Conservation (phyloP, 768 basidiomycete species). For the Rhodotorula taiwanensis region DNA sequence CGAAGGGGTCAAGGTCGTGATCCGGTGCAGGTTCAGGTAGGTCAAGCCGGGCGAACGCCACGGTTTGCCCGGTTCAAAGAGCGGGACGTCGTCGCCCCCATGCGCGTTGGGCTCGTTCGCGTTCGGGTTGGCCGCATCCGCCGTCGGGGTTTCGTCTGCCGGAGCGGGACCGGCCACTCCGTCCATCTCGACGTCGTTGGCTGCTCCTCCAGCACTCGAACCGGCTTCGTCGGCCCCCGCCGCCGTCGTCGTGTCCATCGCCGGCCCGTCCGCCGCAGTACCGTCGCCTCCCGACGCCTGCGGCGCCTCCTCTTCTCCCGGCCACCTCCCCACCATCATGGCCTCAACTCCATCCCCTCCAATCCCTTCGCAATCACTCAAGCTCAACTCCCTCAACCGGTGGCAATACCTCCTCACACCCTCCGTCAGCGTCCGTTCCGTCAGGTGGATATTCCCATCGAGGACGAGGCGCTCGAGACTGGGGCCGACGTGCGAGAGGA, state of each 20-base stretch:
- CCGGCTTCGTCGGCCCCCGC: too few relatives aligned
- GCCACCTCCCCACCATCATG: too few relatives aligned
- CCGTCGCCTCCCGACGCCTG: too few relatives aligned
- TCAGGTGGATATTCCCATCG: conserved; percentile 7
- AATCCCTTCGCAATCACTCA: not conserved
- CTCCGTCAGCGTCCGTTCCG: not conserved
- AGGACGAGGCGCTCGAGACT: conserved; percentile 29
- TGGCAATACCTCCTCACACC: not conserved
- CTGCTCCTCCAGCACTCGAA: too few relatives aligned
- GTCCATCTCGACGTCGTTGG: not conserved
- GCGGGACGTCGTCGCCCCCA: too few relatives aligned
- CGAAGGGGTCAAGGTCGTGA: conserved; percentile 47
- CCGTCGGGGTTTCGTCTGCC: not conserved
- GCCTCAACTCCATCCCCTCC: conserved; percentile 3
- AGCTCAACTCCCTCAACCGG: not conserved
- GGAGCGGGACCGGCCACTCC: not conserved
- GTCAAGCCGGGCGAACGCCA: conserved; percentile 38
- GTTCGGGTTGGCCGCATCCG: not conserved
- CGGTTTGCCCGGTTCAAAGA: not conserved
- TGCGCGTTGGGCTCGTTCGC: too few relatives aligned
- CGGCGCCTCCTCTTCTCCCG: too few relatives aligned
- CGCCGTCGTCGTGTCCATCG: too few relatives aligned
- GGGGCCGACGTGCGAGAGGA: conserved; percentile 30
- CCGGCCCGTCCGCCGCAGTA: too few relatives aligned
- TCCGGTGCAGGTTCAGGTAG: conserved; percentile 57